These are phyloP conservation scores for Rhizopogon hawkerae DNA, from an alignment of 1,284 basidiomycete species.

Conservation along the genomic window DNA sequence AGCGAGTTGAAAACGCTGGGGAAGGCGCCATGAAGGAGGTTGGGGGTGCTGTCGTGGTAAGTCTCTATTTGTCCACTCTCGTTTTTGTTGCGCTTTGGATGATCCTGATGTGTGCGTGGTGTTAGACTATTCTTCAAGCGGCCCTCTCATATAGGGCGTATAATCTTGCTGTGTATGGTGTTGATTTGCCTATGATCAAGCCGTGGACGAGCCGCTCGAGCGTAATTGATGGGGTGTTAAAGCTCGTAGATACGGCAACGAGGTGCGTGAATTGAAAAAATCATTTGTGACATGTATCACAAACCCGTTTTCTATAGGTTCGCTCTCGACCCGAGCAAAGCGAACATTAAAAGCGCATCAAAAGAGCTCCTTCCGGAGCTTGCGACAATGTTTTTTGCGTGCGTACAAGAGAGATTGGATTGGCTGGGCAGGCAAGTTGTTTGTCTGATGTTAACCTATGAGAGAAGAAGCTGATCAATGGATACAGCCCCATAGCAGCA, in stretches of 20 bases:
- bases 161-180: constrained; percentile 67
- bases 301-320: background rate
- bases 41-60: constrained; percentile 52
- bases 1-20: constrained; percentile 23
- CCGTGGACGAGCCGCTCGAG: constrained; percentile 77
- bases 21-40: constrained; percentile 24
- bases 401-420: constrained; percentile 64
- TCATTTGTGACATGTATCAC: background rate
- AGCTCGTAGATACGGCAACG: constrained; percentile 64
- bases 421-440: constrained; percentile 55
- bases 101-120: background rate
- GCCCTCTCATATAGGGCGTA: constrained; percentile 69
- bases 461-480: constrained; percentile 1
- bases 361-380: constrained; percentile 67
- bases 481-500: constrained; percentile 35
- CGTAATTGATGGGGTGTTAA: constrained; percentile 63
- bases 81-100: background rate
- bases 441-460: background rate
- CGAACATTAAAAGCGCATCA: constrained; percentile 23
- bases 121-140: constrained; percentile 63
- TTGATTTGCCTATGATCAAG: constrained; percentile 62
- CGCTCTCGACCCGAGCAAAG: constrained; percentile 5
- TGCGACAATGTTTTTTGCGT: constrained; percentile 60
- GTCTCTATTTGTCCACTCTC: constrained; percentile 16
- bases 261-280: constrained; percentile 28